Base-by-base conservation (phyloP, 495 filamentous ascomycete genomes). In the Aspergillus mulundensis region DNA sequence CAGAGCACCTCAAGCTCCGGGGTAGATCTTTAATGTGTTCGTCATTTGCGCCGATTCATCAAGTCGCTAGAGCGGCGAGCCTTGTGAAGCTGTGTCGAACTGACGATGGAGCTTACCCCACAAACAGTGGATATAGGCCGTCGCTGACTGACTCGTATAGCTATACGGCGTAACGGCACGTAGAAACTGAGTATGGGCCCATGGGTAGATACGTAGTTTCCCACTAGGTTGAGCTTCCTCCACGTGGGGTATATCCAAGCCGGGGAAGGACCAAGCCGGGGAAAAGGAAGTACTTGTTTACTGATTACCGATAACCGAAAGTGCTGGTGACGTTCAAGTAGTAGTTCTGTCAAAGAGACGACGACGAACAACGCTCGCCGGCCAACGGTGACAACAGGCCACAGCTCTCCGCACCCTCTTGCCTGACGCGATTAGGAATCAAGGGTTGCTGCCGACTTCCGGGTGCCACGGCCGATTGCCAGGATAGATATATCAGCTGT, bases 221-320 rank as follows among this genome's bases (percentile, higher is more conserved):
- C 5, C 2, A 15, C 32, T 36, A n/a, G n/a, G 7, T 18, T 40
- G 52, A 39, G 14, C 40, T n/a, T 24, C 18, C 45, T 43, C 54
- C 45, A 44, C 44, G 36, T 56, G 45, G 45, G 41, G 44, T 46
- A 20, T 19, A 2, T 39, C 53, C 51, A 54, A 54, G 51, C 40
- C 53, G 53, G 53, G 40, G 44, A 36, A n/a, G n/a, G 14, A 36
- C 34, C 34, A 36, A 11, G 34, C 25, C 53, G 53, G 53, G 39
- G 53, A n/a, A 56, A 56, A 43, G 54, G 54, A 56, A 43, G 45
- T 42, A 21, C 48, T 36, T 24, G n/a, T 12, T 14, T 12, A 42
- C 20, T 14, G 42, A 45, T 11, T 44, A 18, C 40, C 39, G 25
- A 53, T 28, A 44, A 18, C 51, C 51, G 25, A 53, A 3, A 38